phyloP scores from a whole-genome alignment of 805 yeast genomes.

The Yarrowia sp. region DNA sequence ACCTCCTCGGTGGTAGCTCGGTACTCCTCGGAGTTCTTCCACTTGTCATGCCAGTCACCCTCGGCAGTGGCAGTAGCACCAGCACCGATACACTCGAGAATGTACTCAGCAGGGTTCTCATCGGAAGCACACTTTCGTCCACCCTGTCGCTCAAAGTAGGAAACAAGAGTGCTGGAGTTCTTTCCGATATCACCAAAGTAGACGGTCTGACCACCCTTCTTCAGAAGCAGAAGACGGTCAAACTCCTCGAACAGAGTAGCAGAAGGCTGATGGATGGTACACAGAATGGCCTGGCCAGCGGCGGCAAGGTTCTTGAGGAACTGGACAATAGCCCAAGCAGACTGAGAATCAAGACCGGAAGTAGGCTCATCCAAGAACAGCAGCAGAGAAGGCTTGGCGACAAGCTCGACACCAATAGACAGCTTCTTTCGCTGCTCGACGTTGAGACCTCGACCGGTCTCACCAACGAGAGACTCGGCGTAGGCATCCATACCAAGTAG shows the following conservation, averaged over 20 bases:
- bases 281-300: slow-evolving; percentile 71
- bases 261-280: slow-evolving; percentile 78
- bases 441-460: slow-evolving; percentile 67
- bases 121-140: slow-evolving; percentile 60
- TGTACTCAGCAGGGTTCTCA: slow-evolving; percentile 77
- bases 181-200: slow-evolving; percentile 80
- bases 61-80: slow-evolving; percentile 66
- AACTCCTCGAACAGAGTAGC: slow-evolving; percentile 66
- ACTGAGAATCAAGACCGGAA: slow-evolving; percentile 61
- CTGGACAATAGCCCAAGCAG: slow-evolving; percentile 67
- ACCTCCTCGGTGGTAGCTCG: slow-evolving; percentile 39
- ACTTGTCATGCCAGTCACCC: slow-evolving; percentile 62
- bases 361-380: slow-evolving; percentile 70
- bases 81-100: slow-evolving; percentile 72
- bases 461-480: slow-evolving; percentile 79
- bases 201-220: slow-evolving; percentile 75
- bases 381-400: slow-evolving; percentile 63
- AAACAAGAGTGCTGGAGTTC: slow-evolving; percentile 55
- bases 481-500: slow-evolving; percentile 66
- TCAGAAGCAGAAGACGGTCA: slow-evolving; percentile 63
- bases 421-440: slow-evolving; percentile 68
- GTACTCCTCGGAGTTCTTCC: slow-evolving; percentile 53
- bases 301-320: slow-evolving; percentile 64
- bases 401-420: slow-evolving; percentile 70
- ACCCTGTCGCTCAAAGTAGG: slow-evolving; percentile 70